A percentile compares a stretch with the other conserved stretches of the same genome.
These are phyloP conservation scores for Physcia stellaris DNA, from an alignment of 495 filamentous ascomycete genomes.

Conservation along the genomic window DNA sequence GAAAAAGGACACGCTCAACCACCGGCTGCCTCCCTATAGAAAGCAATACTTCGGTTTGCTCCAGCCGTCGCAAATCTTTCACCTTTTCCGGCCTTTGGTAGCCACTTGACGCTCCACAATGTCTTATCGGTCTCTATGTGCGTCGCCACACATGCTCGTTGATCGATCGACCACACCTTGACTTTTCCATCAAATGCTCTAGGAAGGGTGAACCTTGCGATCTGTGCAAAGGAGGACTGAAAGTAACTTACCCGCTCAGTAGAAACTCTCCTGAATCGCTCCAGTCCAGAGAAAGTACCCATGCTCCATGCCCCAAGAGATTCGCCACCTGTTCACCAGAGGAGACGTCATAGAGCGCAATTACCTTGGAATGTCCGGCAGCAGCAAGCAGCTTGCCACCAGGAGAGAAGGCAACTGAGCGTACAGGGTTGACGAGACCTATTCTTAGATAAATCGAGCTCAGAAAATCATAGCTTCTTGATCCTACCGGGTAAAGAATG, in stretches of 20 bases:
- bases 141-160: constrained; percentile 74
- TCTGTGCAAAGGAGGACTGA: not conserved
- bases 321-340: constrained; percentile 89
- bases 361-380: constrained; percentile 79
- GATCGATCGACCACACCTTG: constrained; percentile 87
- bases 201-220: not conserved
- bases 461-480: not conserved
- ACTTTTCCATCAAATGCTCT: constrained; percentile 60
- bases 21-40: constrained; percentile 86
- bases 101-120: constrained; percentile 78
- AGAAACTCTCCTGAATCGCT: constrained; percentile 89
- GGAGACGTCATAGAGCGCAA: constrained; percentile 78
- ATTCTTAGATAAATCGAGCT: not conserved
- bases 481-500: constrained; percentile 70
- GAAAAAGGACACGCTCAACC: constrained; percentile 34
- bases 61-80: constrained; percentile 84
- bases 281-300: constrained; percentile 86
- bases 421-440: constrained; percentile 78
- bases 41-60: constrained; percentile 62
- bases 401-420: constrained; percentile 76
- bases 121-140: constrained; percentile 81
- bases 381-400: constrained; percentile 73
- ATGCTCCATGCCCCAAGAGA: constrained; percentile 62
- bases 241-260: constrained; percentile 53
- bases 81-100: constrained; percentile 60